phyloP scores from a whole-genome alignment of 116 monocot genomes.

The Zostera marina region DNA sequence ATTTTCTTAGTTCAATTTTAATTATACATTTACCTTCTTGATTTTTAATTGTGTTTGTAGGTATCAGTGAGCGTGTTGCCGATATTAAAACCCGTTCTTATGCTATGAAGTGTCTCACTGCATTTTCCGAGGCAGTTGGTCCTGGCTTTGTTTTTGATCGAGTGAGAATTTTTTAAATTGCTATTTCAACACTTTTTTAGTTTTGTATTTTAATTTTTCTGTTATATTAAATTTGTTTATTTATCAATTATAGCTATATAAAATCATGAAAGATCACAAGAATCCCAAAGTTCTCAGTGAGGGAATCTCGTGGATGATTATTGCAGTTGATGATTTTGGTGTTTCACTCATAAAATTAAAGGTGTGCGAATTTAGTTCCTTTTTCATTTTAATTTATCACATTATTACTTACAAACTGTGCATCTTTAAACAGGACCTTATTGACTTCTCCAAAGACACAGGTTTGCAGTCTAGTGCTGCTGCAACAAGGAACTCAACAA shows the following conservation, averaged over 20 bases:
- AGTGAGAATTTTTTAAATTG: constrained; percentile 22
- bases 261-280: constrained; percentile 99
- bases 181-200: background rate
- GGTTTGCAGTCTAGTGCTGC: constrained; percentile 94
- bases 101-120: constrained; percentile 98
- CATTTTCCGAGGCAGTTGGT: constrained; percentile 92
- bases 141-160: constrained; percentile 96
- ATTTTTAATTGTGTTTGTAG: constrained; percentile 16
- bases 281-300: constrained; percentile 99
- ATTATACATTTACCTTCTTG: background rate
- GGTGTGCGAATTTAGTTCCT: constrained; percentile 14
- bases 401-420: background rate
- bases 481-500: constrained; percentile 90
- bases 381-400: background rate
- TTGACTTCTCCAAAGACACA: constrained; percentile 96
- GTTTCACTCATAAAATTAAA: constrained; percentile 82
- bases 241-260: constrained; percentile 54
- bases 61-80: constrained; percentile 86
- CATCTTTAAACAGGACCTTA: constrained; percentile 49
- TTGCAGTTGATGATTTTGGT: constrained; percentile 97
- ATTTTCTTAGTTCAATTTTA: too few relatives aligned
- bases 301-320: constrained; percentile 95
- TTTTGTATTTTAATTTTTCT: background rate
- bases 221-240: background rate
- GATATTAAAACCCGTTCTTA: constrained; percentile 93